phyloP scores from a whole-genome alignment of 345 rosid species.

The Raphanus sativus region DNA sequence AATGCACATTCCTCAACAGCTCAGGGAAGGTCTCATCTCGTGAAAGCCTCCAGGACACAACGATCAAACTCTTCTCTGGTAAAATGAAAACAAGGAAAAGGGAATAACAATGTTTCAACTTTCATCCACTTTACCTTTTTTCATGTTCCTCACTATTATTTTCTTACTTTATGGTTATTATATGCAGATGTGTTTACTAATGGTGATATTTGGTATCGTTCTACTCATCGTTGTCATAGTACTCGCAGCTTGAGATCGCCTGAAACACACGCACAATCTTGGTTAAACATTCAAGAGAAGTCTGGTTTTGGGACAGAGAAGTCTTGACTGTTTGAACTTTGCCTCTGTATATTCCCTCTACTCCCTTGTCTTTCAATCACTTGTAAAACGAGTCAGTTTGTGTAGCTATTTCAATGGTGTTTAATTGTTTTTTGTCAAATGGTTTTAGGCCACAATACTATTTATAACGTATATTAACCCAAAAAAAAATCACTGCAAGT shows the following conservation, averaged over 20 bases:
- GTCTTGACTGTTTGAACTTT: background rate
- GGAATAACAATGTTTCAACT: background rate
- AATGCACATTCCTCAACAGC: constrained; percentile 70
- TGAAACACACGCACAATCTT: background rate
- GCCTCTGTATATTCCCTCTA: constrained; percentile 14
- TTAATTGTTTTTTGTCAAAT: background rate
- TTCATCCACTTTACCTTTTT: background rate
- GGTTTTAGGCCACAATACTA: background rate
- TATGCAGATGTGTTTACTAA: constrained; percentile 77
- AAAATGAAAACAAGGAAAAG: constrained; percentile 8
- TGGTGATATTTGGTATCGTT: constrained; percentile 86
- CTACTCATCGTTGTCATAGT: constrained; percentile 79
- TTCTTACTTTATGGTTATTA: background rate
- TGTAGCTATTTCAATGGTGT: background rate
- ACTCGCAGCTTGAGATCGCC: constrained; percentile 53
- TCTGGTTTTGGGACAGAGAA: constrained; percentile 14
- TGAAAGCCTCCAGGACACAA: constrained; percentile 78
- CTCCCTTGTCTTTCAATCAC: background rate
- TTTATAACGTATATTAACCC: background rate
- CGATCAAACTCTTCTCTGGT: constrained; percentile 94
- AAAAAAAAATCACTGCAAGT: background rate
- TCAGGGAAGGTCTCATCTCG: constrained; percentile 76
- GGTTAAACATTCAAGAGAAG: constrained; percentile 20
- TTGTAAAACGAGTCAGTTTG: constrained; percentile 6
- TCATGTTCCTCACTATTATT: background rate